Evolutionary conservation across 1,139 yeast species (phyloP).

Genomic region (Pichia sp.): DNA sequence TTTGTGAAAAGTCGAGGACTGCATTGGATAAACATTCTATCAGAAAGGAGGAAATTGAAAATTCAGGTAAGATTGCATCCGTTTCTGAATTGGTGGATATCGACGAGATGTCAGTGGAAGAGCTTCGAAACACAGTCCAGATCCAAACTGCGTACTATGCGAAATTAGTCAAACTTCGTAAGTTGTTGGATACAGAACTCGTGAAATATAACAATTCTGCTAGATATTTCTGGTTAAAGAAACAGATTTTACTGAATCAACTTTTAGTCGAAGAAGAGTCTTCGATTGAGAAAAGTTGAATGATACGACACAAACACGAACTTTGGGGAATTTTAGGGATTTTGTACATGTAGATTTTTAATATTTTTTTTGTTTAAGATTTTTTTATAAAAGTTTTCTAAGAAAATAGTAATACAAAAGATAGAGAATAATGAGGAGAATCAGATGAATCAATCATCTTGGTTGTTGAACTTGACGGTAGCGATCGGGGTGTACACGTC

Average conservation of each 20-base stretch:
- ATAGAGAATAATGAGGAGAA: slow-evolving; percentile 4
- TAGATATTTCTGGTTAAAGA: slow-evolving; percentile 51
- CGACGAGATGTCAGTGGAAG: slow-evolving; percentile 28
- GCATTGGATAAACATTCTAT: slow-evolving; percentile 14
- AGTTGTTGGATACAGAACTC: slow-evolving; percentile 44
- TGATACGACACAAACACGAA: too few relatives aligned
- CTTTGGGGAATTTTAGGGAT: too few relatives aligned
- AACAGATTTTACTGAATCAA: slow-evolving; percentile 48
- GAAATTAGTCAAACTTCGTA: slow-evolving; percentile 52
- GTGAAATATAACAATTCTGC: slow-evolving; percentile 38
- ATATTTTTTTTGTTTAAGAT: too few relatives aligned
- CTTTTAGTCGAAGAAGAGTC: slow-evolving; percentile 13
- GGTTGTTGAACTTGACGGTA: slow-evolving; percentile 36
- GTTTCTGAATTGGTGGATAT: slow-evolving; percentile 21
- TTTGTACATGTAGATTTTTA: not conserved
- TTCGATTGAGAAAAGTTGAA: slow-evolving; percentile 22
- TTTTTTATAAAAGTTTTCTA: not conserved
- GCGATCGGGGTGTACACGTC: slow-evolving; percentile 41
- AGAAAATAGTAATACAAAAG: not conserved
- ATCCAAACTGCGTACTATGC: slow-evolving; percentile 37
- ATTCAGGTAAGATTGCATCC: slow-evolving; percentile 8
- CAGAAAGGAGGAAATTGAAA: slow-evolving; percentile 6
- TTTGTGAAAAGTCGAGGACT: slow-evolving; percentile 10
- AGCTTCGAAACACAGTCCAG: slow-evolving; percentile 29
- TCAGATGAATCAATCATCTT: slow-evolving; percentile 13